Conservation (phyloP, 2,329 filamentous ascomycete species). For the Cylindrodendrum hubeiense region DNA sequence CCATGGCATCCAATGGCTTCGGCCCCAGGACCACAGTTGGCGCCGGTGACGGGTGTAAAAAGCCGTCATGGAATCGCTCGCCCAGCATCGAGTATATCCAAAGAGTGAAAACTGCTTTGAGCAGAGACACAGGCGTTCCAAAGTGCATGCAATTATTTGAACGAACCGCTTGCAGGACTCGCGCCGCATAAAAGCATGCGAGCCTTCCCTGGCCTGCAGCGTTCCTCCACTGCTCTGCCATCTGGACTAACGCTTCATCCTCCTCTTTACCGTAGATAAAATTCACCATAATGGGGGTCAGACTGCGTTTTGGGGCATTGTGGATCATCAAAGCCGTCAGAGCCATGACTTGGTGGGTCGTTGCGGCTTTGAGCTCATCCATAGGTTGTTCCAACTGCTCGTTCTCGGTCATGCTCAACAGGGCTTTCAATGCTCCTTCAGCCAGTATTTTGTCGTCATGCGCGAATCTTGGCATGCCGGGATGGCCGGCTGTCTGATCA, state of each 20-base stretch:
- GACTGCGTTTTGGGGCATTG: conserved; percentile 8
- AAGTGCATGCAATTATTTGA: conserved; percentile 25
- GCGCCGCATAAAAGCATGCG: conserved; percentile 26
- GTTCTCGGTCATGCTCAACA: conserved; percentile 14
- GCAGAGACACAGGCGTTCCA: conserved; percentile 2
- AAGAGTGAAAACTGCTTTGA: background rate
- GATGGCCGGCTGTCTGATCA: background rate
- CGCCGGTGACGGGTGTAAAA: background rate
- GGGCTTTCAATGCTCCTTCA: background rate
- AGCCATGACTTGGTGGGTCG: conserved; percentile 23
- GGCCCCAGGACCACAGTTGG: conserved; percentile 1
- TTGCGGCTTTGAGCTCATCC: conserved; percentile 26
- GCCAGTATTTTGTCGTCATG: conserved; percentile 9
- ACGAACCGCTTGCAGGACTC: conserved; percentile 18
- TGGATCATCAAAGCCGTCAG: conserved; percentile 21
- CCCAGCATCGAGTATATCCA: conserved; percentile 7
- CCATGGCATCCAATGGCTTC: conserved; percentile 1
- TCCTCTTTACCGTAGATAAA: conserved; percentile 26
- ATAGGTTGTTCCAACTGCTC: conserved; percentile 13
- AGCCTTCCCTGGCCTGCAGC: conserved; percentile 19
- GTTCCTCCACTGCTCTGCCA: conserved; percentile 10
- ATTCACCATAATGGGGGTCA: conserved; percentile 8
- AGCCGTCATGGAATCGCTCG: background rate
- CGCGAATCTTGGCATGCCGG: conserved; percentile 8
- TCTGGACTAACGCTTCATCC: background rate